These are phyloP conservation scores for Cyathus striatus DNA, from an alignment of 768 basidiomycete genomes.

Conservation along the genomic window DNA sequence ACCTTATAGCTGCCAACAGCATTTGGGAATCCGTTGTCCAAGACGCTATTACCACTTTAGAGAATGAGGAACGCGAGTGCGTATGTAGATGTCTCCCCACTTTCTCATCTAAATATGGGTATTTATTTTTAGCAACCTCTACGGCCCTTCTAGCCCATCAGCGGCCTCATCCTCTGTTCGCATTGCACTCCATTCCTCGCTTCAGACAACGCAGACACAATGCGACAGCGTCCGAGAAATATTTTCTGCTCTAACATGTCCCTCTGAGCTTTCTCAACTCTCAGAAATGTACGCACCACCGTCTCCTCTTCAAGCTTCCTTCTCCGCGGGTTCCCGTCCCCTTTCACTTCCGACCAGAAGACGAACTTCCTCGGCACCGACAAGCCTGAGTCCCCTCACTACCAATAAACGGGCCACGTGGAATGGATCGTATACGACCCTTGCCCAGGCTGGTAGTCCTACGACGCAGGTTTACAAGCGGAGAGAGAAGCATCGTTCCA, in stretches of 20 bases:
- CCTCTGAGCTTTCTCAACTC: conserved; percentile 68
- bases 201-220: conserved; percentile 73
- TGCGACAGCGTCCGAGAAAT: conserved; percentile 80
- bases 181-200: conserved; percentile 65
- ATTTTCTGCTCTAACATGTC: conserved; percentile 70
- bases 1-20: conserved; percentile 61
- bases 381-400: background rate
- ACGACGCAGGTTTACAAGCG: conserved; percentile 36
- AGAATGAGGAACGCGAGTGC: conserved; percentile 68
- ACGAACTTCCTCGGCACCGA: background rate
- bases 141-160: conserved; percentile 38
- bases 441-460: conserved; percentile 43
- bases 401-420: conserved; percentile 65
- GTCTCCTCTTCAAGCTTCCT: conserved; percentile 40
- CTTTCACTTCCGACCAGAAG: conserved; percentile 28
- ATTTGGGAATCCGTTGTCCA: conserved; percentile 73
- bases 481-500: conserved; percentile 49
- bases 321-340: conserved; percentile 27
- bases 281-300: conserved; percentile 88
- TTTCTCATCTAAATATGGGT: conserved; percentile 1
- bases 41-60: conserved; percentile 59
- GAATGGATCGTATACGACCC: conserved; percentile 61
- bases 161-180: conserved; percentile 57
- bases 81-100: conserved; percentile 5
- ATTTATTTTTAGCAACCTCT: conserved; percentile 15